A percentile compares a stretch with the other conserved stretches of the same genome.
Conservation (phyloP, 78 protist species). For the Dictyostelium intermedium region DNA sequence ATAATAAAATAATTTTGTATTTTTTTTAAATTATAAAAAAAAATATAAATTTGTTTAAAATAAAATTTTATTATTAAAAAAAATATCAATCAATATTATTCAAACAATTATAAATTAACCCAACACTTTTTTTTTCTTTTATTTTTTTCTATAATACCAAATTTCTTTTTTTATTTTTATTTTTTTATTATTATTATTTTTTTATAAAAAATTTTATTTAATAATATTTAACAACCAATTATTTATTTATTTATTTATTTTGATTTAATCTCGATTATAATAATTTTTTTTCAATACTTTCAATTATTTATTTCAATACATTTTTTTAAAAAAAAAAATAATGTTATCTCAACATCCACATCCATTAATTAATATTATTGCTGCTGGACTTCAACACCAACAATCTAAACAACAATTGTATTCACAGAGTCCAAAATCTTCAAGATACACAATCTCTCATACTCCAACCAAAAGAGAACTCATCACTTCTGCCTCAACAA, state of each 20-base stretch:
- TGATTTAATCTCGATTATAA: neutral
- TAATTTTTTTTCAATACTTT: neutral
- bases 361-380: slow-evolving; percentile 52
- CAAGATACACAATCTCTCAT: slow-evolving; percentile 65
- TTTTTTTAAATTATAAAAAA: no score
- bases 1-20: no score
- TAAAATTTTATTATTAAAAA: no score
- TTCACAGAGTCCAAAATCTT: slow-evolving; percentile 68
- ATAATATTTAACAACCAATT: neutral
- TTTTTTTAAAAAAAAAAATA: neutral
- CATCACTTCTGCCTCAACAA: neutral
- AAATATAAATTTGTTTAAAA: no score
- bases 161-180: no score
- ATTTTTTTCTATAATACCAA: no score
- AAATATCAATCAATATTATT: neutral
- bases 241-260: slow-evolving; percentile 1
- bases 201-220: no score
- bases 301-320: neutral
- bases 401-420: slow-evolving; percentile 3
- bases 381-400: slow-evolving; percentile 35
- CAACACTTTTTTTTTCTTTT: neutral
- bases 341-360: slow-evolving; percentile 54
- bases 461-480: slow-evolving; percentile 57
- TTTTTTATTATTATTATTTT: no score
- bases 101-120: neutral